Base-by-base conservation (phyloP, 2,329 filamentous ascomycete genomes). In the Colletotrichum sp. region DNA sequence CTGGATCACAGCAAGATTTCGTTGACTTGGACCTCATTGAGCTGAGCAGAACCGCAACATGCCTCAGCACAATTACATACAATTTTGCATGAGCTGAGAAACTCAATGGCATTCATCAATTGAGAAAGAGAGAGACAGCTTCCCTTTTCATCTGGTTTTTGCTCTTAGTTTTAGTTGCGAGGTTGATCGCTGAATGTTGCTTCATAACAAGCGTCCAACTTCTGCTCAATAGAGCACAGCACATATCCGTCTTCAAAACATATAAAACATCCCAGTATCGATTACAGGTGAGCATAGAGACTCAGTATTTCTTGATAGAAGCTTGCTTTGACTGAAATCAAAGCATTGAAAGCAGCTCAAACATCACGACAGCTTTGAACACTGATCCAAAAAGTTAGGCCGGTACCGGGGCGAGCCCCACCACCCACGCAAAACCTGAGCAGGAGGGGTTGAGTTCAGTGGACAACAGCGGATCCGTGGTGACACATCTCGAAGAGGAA, bases 381-480 rank as follows among this genome's bases (percentile, higher is more conserved):
- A 38, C 15, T n/a, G 12, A 58, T n/a, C 43, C 13, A 13, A 21
- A 72, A 5, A 24, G 70, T 69, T 76, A 76, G 32, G 70, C 74
- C 48, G 57, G 70, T 73, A 76, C 74, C 74, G 70, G 58, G 24
- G 34, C 52, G n/a, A 75, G 74, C 74, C 74, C 74, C 74, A 76
- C 74, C 71, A 74, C 55, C 48, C 55, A 68, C 73, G 67, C 74
- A 74, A 76, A 76, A 69, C 67, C 65, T 69, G 71, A 69, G 61
- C 43, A 69, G 70, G 70, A 69, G 73, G 73, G 73, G 70, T 52
- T 52, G 43, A 13, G 43, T 55, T 65, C 28, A 65, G 67, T 48
- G 34, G 55, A 24, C 67, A 34, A 9, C 36, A 13, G 38, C 43
- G 43, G 43, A 52, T 3, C 43, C 43, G 64, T 55, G 32, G 66